These are phyloP conservation scores for Eucalyptus pauciflora DNA, from an alignment of 345 rosid species.

Conservation along the genomic window DNA sequence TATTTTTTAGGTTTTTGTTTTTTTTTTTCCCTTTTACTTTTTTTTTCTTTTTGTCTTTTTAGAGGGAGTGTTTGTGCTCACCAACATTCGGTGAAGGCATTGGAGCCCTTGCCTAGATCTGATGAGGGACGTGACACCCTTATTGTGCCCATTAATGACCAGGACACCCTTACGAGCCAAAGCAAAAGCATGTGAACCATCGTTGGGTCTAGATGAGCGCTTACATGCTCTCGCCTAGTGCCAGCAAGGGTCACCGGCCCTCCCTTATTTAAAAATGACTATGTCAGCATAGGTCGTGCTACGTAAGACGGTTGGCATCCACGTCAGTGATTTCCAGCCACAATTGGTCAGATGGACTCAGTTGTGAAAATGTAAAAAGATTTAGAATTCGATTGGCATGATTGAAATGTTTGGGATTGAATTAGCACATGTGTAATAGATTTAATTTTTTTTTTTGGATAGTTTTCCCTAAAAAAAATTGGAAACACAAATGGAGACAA, in stretches of 20 bases:
- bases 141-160: background rate
- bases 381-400: fast-evolving
- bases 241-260: background rate
- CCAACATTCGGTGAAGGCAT: background rate
- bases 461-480: background rate
- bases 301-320: fast-evolving
- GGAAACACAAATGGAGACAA: background rate
- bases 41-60: too few relatives aligned
- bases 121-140: background rate
- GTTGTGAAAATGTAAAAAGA: too few relatives aligned
- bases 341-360: fast-evolving
- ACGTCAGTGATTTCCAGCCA: background rate
- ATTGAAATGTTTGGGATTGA: background rate
- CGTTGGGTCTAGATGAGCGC: background rate
- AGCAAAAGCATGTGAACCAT: background rate
- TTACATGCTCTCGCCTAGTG: background rate
- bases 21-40: fast-evolving
- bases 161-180: background rate
- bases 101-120: background rate
- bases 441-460: background rate
- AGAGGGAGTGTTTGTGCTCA: too few relatives aligned
- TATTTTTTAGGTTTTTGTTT: too few relatives aligned
- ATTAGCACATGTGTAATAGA: fast-evolving
- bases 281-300: background rate
- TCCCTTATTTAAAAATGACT: background rate